A percentile compares a stretch with the other conserved stretches of the same genome.
Evolutionary conservation across 371 early-diverging fungal species (phyloP).

Genomic region (Parasitella parasitica): DNA sequence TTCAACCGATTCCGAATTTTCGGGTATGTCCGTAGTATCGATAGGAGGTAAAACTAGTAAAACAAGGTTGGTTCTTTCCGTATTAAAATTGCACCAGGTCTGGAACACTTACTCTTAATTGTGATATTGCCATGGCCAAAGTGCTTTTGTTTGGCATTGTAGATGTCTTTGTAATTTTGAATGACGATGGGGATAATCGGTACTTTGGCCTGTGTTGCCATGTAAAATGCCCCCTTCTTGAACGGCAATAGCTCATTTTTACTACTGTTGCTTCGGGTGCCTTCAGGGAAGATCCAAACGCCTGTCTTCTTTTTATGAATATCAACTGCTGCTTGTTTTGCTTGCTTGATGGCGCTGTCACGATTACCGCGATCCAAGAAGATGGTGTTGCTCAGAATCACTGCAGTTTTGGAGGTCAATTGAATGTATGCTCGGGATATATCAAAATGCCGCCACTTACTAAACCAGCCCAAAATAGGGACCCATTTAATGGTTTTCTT

Average conservation of each 20-base stretch:
- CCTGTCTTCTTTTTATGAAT: constrained; percentile 76
- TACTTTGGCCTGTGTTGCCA: constrained; percentile 83
- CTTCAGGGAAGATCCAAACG: constrained; percentile 93
- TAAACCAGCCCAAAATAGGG: constrained; percentile 85
- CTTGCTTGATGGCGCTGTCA: constrained; percentile 75
- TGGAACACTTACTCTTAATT: constrained; percentile 70
- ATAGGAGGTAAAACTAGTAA: constrained; percentile 74
- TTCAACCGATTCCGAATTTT: constrained; percentile 71
- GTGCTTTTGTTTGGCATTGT: constrained; percentile 56
- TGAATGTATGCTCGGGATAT: not conserved
- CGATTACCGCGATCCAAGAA: constrained; percentile 89
- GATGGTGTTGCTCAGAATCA: constrained; percentile 75
- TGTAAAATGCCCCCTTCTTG: constrained; percentile 92
- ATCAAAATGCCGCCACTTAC: constrained; percentile 58
- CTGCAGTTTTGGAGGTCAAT: constrained; percentile 26
- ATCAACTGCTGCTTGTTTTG: constrained; percentile 73
- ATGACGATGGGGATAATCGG: constrained; percentile 91
- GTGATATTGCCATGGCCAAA: constrained; percentile 73
- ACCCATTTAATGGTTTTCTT: constrained; percentile 77
- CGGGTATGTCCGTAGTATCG: constrained; percentile 59
- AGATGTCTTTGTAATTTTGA: constrained; percentile 76
- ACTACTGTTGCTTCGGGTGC: constrained; percentile 79
- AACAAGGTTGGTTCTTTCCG: not conserved
- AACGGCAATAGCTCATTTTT: constrained; percentile 82
- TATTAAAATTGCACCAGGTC: too few relatives aligned